Conservation (phyloP, 2,329 filamentous ascomycete genomes). For the Aspergillus puulaauensis region DNA sequence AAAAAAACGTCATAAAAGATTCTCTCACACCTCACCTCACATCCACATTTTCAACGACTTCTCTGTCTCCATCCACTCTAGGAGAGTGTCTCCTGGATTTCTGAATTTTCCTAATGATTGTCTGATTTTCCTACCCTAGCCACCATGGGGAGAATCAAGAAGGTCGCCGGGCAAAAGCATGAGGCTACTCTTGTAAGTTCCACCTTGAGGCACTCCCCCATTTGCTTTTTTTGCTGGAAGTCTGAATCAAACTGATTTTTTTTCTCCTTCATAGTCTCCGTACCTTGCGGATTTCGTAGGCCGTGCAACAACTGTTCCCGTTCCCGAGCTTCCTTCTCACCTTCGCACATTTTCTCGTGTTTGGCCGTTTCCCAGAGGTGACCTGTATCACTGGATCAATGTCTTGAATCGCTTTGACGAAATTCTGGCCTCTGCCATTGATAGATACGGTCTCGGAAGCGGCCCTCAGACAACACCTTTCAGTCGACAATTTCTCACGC, state of each 20-base stretch:
- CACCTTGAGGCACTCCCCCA: constrained; percentile 1
- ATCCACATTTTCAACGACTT: constrained; percentile 28
- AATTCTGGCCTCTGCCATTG: constrained; percentile 78
- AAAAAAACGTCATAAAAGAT: constrained; percentile 41
- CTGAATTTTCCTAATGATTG: constrained; percentile 40
- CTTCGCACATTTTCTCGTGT: constrained; percentile 78
- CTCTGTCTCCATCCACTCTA: constrained; percentile 23
- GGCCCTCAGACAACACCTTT: constrained; percentile 82
- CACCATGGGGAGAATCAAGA: constrained; percentile 55
- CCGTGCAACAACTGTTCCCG: constrained; percentile 59
- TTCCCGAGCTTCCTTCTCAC: constrained; percentile 74
- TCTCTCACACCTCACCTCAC: constrained; percentile 31
- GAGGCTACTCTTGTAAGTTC: constrained; percentile 51
- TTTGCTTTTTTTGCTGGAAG: neutral
- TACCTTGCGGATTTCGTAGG: constrained; percentile 81
- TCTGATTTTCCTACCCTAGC: constrained; percentile 30
- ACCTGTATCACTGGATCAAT: constrained; percentile 97
- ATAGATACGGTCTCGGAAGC: constrained; percentile 74
- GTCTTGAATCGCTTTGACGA: constrained; percentile 90
- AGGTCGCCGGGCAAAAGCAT: constrained; percentile 52
- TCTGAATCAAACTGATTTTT: constrained; percentile 22
- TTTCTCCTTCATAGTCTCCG: constrained; percentile 64
- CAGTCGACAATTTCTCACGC: constrained; percentile 39
- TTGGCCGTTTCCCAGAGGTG: constrained; percentile 95
- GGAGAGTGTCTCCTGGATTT: constrained; percentile 27